Evolutionary conservation across 805 yeast genomes (phyloP), one percentile per base, ranked within the genome.

Genomic region (Candida wancherniae): DNA sequence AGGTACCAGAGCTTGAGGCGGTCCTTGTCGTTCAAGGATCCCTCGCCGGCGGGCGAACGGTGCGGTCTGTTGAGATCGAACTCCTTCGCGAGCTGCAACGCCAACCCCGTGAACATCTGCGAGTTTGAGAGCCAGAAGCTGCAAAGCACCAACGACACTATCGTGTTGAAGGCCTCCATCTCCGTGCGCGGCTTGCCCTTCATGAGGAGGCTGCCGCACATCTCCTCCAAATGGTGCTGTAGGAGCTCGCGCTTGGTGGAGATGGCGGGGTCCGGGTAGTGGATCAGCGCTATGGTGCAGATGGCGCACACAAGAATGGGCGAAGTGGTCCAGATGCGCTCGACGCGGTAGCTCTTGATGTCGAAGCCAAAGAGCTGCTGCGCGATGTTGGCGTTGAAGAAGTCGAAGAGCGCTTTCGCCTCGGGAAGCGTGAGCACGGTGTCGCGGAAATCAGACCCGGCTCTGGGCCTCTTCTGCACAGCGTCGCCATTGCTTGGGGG

Each of bases 341-440:
- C 69, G 4, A 73, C 66, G 1, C 71, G 58, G 31, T 75, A 65
- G 26, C 66, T 58, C 1, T 76, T 61, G 3, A 78, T 58, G 25
- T 69, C 75, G 50, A 79, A 79, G 1, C 86, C 87, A 60, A 77
- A 78, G 26, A 80, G 55, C 44, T 78, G 84, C 8, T 78, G 77
- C 1, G 80, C 61, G 19, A 80, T 73, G 33, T 76, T 67, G 1
- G 62, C 51, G 39, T 74, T 70, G 45, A 80, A 80, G 34, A 61
- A 72, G 9, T 50, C 42, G 39, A 77, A 73, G 10, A 78, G 55
- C 19, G 64, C 71, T n/a, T 52, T 48, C 1, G 78, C 77, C 33
- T 71, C 63, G 1, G 47, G 51, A 20, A 56, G 45, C 2, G 63
- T 36, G 2, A 72, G 35, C n/a, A 58, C 49, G 1, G 57, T 59